phyloP scores from a whole-genome alignment of 176 grass and related monocot species.

The Raddia guianensis region DNA sequence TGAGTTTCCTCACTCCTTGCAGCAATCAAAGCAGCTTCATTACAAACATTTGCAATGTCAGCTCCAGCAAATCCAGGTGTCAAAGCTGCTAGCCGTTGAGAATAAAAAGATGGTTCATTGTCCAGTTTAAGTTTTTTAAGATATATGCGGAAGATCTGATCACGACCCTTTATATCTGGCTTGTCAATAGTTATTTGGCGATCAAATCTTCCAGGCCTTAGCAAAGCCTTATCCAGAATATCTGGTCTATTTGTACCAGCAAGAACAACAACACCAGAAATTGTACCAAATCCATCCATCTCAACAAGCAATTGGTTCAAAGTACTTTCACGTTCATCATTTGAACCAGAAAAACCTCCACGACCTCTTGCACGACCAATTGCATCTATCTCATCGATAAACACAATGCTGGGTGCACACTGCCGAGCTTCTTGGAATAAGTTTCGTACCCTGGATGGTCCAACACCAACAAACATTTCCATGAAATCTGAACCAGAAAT shows the following conservation, averaged over 20 bases:
- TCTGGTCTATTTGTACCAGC: constrained; percentile 94
- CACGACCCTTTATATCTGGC: constrained; percentile 93
- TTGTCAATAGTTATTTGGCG: constrained; percentile 96
- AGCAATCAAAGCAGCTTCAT: constrained; percentile 97
- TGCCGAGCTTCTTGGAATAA: constrained; percentile 77
- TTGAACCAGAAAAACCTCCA: constrained; percentile 65
- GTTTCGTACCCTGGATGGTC: constrained; percentile 70
- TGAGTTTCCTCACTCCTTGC: constrained; percentile 61
- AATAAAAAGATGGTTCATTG: constrained; percentile 83
- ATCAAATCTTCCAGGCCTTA: constrained; percentile 97
- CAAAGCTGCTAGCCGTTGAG: constrained; percentile 87
- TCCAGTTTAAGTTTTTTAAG: constrained; percentile 94
- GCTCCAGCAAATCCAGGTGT: constrained; percentile 99
- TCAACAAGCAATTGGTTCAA: constrained; percentile 85
- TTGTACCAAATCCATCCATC: constrained; percentile 85
- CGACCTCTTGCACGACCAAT: constrained; percentile 75
- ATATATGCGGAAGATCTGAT: constrained; percentile 97
- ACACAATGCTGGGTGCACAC: constrained; percentile 80
- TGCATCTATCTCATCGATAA: constrained; percentile 89
- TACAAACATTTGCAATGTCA: constrained; percentile 98
- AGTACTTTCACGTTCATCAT: constrained; percentile 84
- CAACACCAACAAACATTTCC: constrained; percentile 93
- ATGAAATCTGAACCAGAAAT: constrained; percentile 87
- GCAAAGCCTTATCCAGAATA: constrained; percentile 88
- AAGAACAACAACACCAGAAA: constrained; percentile 75